Conservation (phyloP, 768 basidiomycete genomes). For the Boletus vinaceobasis region DNA sequence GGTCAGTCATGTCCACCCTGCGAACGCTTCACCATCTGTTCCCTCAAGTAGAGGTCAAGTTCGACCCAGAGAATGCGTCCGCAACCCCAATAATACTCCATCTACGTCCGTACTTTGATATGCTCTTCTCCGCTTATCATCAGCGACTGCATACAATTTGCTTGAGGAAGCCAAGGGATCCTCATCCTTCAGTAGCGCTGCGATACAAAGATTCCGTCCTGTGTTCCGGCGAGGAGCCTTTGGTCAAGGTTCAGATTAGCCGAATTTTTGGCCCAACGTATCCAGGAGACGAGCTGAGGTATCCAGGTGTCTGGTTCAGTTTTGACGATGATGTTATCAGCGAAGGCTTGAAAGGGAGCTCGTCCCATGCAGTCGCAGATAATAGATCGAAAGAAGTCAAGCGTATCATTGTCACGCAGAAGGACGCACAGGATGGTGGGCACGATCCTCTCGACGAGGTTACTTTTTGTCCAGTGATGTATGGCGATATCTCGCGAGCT, state of each 20-base stretch:
- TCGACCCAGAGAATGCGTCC: constrained; percentile 66
- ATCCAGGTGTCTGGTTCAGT: constrained; percentile 81
- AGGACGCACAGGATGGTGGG: constrained; percentile 50
- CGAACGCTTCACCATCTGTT: constrained; percentile 64
- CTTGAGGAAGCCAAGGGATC: constrained; percentile 62
- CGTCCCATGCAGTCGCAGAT: constrained; percentile 38
- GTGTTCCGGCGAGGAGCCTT: constrained; percentile 56
- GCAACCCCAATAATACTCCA: constrained; percentile 76
- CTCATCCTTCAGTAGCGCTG: constrained; percentile 62
- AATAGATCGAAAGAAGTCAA: constrained; percentile 76
- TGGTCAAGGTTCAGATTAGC: constrained; percentile 64
- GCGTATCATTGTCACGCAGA: constrained; percentile 70
- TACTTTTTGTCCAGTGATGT: constrained; percentile 60
- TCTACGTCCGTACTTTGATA: constrained; percentile 75
- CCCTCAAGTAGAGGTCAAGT: constrained; percentile 82
- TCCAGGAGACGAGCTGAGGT: constrained; percentile 69
- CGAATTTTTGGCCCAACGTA: constrained; percentile 83
- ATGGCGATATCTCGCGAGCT: constrained; percentile 64
- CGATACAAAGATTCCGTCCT: constrained; percentile 64
- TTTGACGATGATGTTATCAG: constrained; percentile 71
- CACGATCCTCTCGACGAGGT: constrained; percentile 76
- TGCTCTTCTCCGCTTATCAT: constrained; percentile 77
- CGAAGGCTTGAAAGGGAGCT: constrained; percentile 50
- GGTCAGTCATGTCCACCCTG: constrained; percentile 70
- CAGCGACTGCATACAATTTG: constrained; percentile 81